phyloP scores from a whole-genome alignment of 75 land plant species.

The Selaginella tamariscina region DNA sequence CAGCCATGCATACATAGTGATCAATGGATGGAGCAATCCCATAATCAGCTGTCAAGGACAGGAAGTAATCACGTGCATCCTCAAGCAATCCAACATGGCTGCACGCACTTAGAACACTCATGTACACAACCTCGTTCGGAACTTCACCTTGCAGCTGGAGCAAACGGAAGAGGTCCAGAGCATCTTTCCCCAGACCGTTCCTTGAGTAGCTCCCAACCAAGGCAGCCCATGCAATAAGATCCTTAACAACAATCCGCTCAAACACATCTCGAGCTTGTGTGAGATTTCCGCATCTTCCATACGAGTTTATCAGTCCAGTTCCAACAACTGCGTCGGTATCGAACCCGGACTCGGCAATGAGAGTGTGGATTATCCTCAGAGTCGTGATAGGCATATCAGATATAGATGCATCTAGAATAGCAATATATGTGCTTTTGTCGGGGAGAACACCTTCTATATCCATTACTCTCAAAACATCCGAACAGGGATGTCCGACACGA shows the following conservation, averaged over 20 bases:
- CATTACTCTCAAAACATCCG: too few species aligned
- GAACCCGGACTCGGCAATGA: neutral
- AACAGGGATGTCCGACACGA: too few species aligned
- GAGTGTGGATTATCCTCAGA: neutral
- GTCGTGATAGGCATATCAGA: neutral
- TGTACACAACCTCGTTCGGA: neutral
- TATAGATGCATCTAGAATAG: neutral
- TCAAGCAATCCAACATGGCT: slow-evolving; percentile 1
- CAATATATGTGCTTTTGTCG: neutral
- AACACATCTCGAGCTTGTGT: slow-evolving; percentile 2
- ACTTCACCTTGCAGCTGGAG: neutral
- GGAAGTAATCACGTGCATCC: slow-evolving; percentile 11
- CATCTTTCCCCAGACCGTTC: neutral
- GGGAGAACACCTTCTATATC: slow-evolving; percentile 1
- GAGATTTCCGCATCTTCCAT: neutral
- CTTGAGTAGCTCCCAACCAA: neutral
- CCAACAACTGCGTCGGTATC: slow-evolving; percentile 2
- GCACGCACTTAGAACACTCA: slow-evolving; percentile 3
- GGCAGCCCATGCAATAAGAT: slow-evolving; percentile 7
- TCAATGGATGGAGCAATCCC: slow-evolving; percentile 16
- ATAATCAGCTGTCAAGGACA: slow-evolving; percentile 15
- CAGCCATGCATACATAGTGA: slow-evolving; percentile 20
- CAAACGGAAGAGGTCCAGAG: neutral
- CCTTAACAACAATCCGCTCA: neutral
- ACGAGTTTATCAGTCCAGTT: neutral